These are phyloP conservation scores for Pyricularia sp. DNA, from an alignment of 2,329 filamentous ascomycete genomes.

Conservation along the genomic window DNA sequence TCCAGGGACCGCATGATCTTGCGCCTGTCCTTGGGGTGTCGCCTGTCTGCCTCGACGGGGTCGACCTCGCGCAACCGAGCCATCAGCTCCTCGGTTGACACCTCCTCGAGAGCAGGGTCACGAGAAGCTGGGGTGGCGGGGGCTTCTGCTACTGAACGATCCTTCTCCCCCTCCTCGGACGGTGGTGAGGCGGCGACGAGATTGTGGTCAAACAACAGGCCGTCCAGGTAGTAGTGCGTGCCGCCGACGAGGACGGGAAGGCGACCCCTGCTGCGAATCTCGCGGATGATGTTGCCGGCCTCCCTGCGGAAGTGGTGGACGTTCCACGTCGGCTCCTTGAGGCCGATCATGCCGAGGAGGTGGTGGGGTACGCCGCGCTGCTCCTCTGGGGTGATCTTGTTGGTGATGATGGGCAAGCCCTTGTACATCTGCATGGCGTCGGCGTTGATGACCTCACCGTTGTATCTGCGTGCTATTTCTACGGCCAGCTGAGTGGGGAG, in stretches of 20 bases:
- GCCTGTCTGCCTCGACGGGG: conserved; percentile 77
- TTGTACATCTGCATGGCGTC: conserved; percentile 98
- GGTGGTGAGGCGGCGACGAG: conserved; percentile 35
- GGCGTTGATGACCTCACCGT: conserved; percentile 92
- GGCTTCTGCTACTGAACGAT: not conserved
- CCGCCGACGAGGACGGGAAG: conserved; percentile 88
- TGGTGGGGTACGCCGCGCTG: conserved; percentile 78
- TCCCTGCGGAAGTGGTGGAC: conserved; percentile 68
- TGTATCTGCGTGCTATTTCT: conserved; percentile 70
- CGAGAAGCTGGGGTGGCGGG: not conserved
- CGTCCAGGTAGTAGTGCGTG: conserved; percentile 91
- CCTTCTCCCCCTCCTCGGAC: conserved; percentile 12
- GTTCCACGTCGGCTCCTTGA: conserved; percentile 74
- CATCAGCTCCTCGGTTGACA: conserved; percentile 62
- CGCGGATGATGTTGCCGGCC: conserved; percentile 59
- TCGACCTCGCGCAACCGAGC: conserved; percentile 70
- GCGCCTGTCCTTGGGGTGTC: conserved; percentile 88
- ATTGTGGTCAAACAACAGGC: conserved; percentile 71
- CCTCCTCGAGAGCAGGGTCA: conserved; percentile 55
- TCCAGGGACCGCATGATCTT: conserved; percentile 87
- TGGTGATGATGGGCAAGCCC: conserved; percentile 88
- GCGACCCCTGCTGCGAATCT: conserved; percentile 69
- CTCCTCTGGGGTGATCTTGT: conserved; percentile 73
- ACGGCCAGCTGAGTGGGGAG: conserved; percentile 61
- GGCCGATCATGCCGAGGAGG: conserved; percentile 67